Conservation (phyloP, 257 asterid genomes). For the Orobanche coerulescens region DNA sequence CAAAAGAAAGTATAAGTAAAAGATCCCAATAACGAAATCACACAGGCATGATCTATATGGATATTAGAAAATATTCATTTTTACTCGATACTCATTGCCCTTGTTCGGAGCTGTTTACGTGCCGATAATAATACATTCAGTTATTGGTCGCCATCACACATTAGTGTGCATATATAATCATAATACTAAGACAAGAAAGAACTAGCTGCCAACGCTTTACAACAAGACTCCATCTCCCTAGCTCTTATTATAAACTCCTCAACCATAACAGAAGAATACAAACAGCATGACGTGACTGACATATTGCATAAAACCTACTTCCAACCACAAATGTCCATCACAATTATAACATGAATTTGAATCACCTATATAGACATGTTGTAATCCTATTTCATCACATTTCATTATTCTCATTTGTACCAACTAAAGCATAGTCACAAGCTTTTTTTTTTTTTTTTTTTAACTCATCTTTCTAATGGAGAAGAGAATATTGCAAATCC, state of each 20-base stretch:
- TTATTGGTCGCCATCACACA: slow-evolving; percentile 15
- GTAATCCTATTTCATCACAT: slow-evolving; percentile 15
- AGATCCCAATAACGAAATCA: too few species aligned
- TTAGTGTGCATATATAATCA: background rate
- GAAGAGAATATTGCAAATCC: slow-evolving; percentile 29
- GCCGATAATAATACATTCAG: background rate
- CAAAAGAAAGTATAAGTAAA: too few species aligned
- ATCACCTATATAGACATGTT: slow-evolving; percentile 26
- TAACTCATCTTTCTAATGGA: slow-evolving; percentile 47
- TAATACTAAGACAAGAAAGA: background rate
- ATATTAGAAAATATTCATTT: background rate
- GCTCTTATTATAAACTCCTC: slow-evolving; percentile 10
- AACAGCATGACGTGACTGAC: slow-evolving; percentile 18
- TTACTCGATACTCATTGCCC: background rate
- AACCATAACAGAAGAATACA: slow-evolving; percentile 14
- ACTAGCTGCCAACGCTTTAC: background rate
- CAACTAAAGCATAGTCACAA: background rate
- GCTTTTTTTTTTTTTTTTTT: background rate
- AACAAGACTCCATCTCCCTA: slow-evolving; percentile 1
- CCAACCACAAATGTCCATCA: slow-evolving; percentile 34
- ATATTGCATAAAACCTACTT: slow-evolving; percentile 22
- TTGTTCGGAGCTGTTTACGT: background rate
- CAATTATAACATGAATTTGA: slow-evolving; percentile 36
- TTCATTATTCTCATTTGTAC: slow-evolving; percentile 1
- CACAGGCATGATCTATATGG: too few species aligned